A percentile compares a stretch with the other conserved stretches of the same genome.
Evolutionary conservation across 768 basidiomycete species (phyloP).

Genomic region (Sarcomyxa edulis): DNA sequence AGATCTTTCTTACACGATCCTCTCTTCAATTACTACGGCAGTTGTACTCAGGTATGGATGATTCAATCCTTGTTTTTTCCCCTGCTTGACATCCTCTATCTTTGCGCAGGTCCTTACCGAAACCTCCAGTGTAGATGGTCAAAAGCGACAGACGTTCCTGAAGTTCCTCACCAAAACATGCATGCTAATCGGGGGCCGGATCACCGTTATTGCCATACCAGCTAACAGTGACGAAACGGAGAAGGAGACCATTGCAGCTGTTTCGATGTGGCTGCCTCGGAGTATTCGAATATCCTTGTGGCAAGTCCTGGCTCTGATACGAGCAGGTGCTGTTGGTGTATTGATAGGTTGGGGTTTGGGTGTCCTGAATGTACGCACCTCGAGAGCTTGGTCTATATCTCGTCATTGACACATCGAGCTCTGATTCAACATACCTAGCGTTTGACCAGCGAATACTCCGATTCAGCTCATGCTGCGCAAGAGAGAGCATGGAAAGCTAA

Average conservation of each 20-base stretch:
- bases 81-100: neutral
- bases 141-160: constrained; percentile 1
- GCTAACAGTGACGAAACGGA: constrained; percentile 2
- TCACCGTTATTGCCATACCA: constrained; percentile 6
- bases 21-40: constrained; percentile 5
- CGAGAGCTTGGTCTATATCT: too few relatives aligned
- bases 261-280: constrained; percentile 7
- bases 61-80: neutral
- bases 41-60: constrained; percentile 2
- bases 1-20: constrained; percentile 7
- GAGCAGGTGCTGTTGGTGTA: constrained; percentile 4
- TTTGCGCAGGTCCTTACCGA: neutral
- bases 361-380: constrained; percentile 2
- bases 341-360: constrained; percentile 5
- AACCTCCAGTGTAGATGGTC: neutral
- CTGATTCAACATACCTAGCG: neutral
- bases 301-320: constrained; percentile 4
- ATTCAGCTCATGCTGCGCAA: neutral
- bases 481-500: neutral
- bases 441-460: neutral
- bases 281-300: constrained; percentile 4
- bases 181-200: constrained; percentile 1
- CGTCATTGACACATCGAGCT: neutral
- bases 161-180: constrained; percentile 1
- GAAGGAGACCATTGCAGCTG: constrained; percentile 6